A percentile compares a stretch with the other conserved stretches of the same genome.
phyloP scores from a whole-genome alignment of 352 stramenopile genomes.

The Globisporangium megalacanthum region DNA sequence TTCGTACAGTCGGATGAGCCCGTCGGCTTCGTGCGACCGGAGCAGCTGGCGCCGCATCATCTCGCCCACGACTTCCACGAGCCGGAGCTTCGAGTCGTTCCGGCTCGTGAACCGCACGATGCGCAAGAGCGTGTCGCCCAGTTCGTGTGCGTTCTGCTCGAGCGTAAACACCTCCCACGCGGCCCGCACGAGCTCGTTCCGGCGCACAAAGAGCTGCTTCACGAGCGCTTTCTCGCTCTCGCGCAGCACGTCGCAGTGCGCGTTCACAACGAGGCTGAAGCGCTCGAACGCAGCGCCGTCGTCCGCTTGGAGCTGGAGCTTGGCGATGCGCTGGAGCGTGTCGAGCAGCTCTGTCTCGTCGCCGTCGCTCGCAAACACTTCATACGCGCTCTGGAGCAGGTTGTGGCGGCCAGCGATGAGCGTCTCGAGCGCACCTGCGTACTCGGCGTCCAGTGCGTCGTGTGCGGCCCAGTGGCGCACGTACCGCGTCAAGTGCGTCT shows the following conservation, averaged over 20 bases:
- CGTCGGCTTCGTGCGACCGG: slow-evolving; percentile 45
- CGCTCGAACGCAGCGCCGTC: slow-evolving; percentile 31
- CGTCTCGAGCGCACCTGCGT: slow-evolving; percentile 31
- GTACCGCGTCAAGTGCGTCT: slow-evolving; percentile 38
- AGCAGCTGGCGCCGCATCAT: slow-evolving; percentile 59
- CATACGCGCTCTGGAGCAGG: slow-evolving; percentile 64
- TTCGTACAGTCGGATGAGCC: slow-evolving; percentile 57
- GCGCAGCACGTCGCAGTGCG: slow-evolving; percentile 29
- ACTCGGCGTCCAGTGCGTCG: slow-evolving; percentile 21
- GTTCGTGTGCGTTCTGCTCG: slow-evolving; percentile 35
- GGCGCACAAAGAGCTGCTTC: slow-evolving; percentile 41
- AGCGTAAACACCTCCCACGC: slow-evolving; percentile 48
- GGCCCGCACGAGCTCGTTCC: slow-evolving; percentile 40
- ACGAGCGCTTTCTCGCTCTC: slow-evolving; percentile 28
- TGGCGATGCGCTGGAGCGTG: slow-evolving; percentile 63
- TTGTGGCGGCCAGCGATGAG: slow-evolving; percentile 53
- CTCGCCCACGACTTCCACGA: slow-evolving; percentile 61
- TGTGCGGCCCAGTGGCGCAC: slow-evolving; percentile 40
- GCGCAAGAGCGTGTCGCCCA: slow-evolving; percentile 43
- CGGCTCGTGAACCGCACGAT: slow-evolving; percentile 49
- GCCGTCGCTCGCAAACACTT: slow-evolving; percentile 51
- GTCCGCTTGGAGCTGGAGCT: slow-evolving; percentile 43
- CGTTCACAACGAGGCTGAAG: slow-evolving; percentile 28
- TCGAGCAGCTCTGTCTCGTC: slow-evolving; percentile 66
- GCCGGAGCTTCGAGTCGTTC: slow-evolving; percentile 33